Evolutionary conservation across 1,284 basidiomycete genomes (phyloP).

Genomic region (Tylopilus sp.): DNA sequence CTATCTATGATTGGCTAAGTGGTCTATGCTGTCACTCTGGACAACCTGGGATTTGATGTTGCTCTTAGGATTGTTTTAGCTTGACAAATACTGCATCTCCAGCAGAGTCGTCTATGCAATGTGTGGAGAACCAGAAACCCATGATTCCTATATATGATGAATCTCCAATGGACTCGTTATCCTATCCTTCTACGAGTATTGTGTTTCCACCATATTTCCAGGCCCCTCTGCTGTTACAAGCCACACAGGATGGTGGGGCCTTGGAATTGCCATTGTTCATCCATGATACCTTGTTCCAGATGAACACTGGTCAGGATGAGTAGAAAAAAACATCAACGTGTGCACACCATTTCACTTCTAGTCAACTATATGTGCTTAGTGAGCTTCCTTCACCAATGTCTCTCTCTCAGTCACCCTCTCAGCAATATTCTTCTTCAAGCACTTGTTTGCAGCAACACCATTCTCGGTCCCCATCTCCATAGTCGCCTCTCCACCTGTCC

Average conservation of each 20-base stretch:
- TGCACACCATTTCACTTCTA: conserved; percentile 3
- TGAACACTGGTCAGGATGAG: conserved; percentile 11
- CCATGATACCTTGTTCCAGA: conserved; percentile 11
- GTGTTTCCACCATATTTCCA: conserved; percentile 25
- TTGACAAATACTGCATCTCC: no score
- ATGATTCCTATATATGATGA: no score
- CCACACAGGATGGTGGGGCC: conserved; percentile 15
- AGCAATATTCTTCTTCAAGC: conserved; percentile 14
- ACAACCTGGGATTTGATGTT: no score
- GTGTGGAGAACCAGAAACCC: no score
- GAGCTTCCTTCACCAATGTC: conserved; percentile 10
- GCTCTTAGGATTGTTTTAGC: no score
- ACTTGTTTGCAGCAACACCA: conserved; percentile 17
- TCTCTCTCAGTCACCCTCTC: conserved; percentile 13
- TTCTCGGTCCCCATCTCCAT: conserved; percentile 30
- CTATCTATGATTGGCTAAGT: no score
- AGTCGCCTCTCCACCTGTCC: conserved; percentile 16
- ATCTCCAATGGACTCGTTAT: no score
- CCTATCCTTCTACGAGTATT: conserved; percentile 18
- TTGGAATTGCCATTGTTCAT: conserved; percentile 16
- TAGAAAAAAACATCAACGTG: conserved; percentile 21
- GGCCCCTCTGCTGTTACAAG: conserved; percentile 4
- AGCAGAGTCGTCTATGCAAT: no score
- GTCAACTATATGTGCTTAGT: conserved; percentile 19
- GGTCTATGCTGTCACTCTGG: no score